Evolutionary conservation across 495 filamentous ascomycete genomes (phyloP), one percentile per base, ranked within the genome.

Genomic region (Xylaria cubensis): DNA sequence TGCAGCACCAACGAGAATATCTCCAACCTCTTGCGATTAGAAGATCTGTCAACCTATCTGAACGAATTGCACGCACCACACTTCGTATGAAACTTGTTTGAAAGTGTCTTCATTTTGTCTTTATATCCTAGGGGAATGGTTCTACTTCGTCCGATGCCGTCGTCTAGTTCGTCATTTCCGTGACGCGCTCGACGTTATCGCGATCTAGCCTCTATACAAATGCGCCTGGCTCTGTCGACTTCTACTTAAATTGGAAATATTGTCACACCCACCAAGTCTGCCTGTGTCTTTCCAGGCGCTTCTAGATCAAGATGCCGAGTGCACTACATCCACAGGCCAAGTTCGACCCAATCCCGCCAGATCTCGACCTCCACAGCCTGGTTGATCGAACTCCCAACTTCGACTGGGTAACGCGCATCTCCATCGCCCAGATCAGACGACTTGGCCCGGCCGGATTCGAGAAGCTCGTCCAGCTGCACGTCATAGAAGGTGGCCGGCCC

Each of bases 281-380:
- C n/a, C 41, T 39, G 41, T 15, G 24, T 21, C 26, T 6, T 12
- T 21, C 26, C 15, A 19, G 26, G 55, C 10, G n/a, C 7, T 8
- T 39, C 39, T 8, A 41, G 32, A 32, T 53, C 70, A 85, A 71
- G 44, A 96, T 96, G 93, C 90, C 92, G 56, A 85, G 89, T 12
- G 82, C 88, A 61, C 82, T 90, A 55, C 90, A 92, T 70, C 90
- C 89, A 17, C 87, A 87, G 74, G 88, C 88, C n/a, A 84, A 85
- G 70, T 98, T 99, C 78, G 91, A 93, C 74, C 93, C 95, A 1
- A 92, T 98, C 50, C 85, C 94, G 0, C 94, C 95, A 1, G 87
- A 94, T 73, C 88, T 99, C 68, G 90, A 98, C 74, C 83, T 97
- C 13, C 78, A 87, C 42, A 79, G 83, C 0, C 84, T 97, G 3